A percentile compares a stretch with the other conserved stretches of the same genome.
These are phyloP conservation scores for Daedalea quercina DNA, from an alignment of 768 basidiomycete genomes.

Conservation along the genomic window DNA sequence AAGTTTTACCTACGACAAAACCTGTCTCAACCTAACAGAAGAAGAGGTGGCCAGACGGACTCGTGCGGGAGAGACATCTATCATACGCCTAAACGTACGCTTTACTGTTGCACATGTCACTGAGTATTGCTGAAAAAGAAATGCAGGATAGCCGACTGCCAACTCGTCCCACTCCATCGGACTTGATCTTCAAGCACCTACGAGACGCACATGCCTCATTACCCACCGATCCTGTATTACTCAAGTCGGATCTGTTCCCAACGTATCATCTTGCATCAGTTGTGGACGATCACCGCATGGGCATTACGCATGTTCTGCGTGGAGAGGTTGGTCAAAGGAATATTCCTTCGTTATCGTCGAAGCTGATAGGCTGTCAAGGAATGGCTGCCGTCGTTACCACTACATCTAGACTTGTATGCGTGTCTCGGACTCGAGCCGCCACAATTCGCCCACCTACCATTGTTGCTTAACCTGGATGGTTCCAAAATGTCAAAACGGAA, in stretches of 20 bases:
- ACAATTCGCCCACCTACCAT: conserved; percentile 84
- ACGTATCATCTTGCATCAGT: conserved; percentile 97
- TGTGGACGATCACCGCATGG: conserved; percentile 95
- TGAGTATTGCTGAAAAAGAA: background rate
- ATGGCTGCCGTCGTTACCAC: conserved; percentile 90
- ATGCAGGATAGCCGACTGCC: conserved; percentile 55
- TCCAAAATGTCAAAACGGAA: conserved; percentile 93
- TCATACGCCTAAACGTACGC: conserved; percentile 85
- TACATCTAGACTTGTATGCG: conserved; percentile 87
- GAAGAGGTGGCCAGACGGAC: conserved; percentile 78
- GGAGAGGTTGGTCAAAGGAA: conserved; percentile 60
- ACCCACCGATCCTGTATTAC: conserved; percentile 83
- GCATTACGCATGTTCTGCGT: conserved; percentile 89
- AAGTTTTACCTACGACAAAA: conserved; percentile 78
- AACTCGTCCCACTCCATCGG: conserved; percentile 40
- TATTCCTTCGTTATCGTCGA: background rate
- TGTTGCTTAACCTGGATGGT: conserved; percentile 85
- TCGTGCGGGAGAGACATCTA: conserved; percentile 67
- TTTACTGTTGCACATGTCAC: background rate
- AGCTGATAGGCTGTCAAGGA: conserved; percentile 47
- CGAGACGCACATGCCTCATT: conserved; percentile 73
- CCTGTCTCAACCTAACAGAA: conserved; percentile 79
- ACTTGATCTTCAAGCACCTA: conserved; percentile 72
- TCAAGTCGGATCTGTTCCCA: conserved; percentile 90
- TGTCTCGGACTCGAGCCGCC: conserved; percentile 68